Percentiles rank a stretch among this genome's conserved stretches.
phyloP scores from a whole-genome alignment of 2,329 filamentous ascomycete genomes.

The Didymella glomerata region DNA sequence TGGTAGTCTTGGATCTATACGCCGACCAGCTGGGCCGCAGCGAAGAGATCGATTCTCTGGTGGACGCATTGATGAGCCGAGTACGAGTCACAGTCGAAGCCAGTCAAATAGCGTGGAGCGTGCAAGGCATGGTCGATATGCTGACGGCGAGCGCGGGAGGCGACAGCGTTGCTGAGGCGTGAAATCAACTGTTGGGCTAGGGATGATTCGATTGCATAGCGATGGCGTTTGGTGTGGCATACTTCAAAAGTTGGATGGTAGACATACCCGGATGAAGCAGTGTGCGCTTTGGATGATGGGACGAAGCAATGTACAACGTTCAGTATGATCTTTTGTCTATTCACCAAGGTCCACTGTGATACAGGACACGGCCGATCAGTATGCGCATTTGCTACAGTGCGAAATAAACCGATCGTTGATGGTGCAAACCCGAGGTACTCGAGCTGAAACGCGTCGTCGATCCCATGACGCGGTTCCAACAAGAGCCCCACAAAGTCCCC shows the following conservation, averaged over 20 bases:
- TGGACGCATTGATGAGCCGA: conserved; percentile 72
- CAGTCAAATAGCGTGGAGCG: conserved; percentile 82
- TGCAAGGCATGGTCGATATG: conserved; percentile 87
- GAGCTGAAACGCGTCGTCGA: conserved; percentile 13
- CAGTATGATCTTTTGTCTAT: conserved; percentile 3
- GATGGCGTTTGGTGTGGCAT: conserved; percentile 43
- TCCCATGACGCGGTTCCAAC: conserved; percentile 12
- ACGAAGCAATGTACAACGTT: conserved; percentile 23
- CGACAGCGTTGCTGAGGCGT: conserved; percentile 26
- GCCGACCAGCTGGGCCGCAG: conserved; percentile 79
- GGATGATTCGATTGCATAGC: conserved; percentile 42
- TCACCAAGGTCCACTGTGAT: not conserved
- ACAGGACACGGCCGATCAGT: not conserved
- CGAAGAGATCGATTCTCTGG: conserved; percentile 73
- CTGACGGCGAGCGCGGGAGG: conserved; percentile 67
- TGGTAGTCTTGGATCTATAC: conserved; percentile 87
- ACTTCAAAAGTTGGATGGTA: conserved; percentile 19
- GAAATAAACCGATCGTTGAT: not conserved
- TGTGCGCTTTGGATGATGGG: conserved; percentile 38
- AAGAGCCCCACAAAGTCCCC: conserved; percentile 15
- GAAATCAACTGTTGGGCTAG: not conserved
- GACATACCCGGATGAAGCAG: conserved; percentile 30
- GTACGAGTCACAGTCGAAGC: conserved; percentile 82
- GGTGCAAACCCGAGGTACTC: not conserved
- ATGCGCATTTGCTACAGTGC: not conserved